Base-by-base conservation (phyloP, 768 basidiomycete genomes). In the Hygrophoropsis aurantiaca region DNA sequence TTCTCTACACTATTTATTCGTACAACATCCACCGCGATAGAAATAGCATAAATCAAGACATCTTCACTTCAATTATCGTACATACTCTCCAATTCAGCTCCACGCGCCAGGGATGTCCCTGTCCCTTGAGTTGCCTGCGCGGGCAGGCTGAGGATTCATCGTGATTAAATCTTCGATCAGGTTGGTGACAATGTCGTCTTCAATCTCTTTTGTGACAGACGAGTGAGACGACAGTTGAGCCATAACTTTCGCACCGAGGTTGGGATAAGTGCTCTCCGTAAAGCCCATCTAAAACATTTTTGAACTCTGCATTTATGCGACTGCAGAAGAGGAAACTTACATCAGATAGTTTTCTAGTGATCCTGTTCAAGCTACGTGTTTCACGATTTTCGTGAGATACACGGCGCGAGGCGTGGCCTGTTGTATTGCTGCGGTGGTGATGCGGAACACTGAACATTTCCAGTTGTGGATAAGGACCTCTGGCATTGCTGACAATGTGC, bases 101-200 rank as follows among this genome's bases (percentile, higher is more conserved):
- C 78, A 80, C 15, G 73, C 71, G 6, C 75, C 79, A 36, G 75
- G 75, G 42, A 73, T 60, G 26, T 66, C 67, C 23, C 60, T 55
- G 25, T n/a, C n/a, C n/a, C n/a, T n/a, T n/a, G n/a, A n/a, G n/a
- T n/a, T n/a, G n/a, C n/a, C n/a, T n/a, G 69, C 58, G 39, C 66
- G 53, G 30, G 66, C 58, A 37, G 69, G 72, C 2, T 65, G 70
- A 26, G 72, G 68, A 8, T 66, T 60, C 49, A 63, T 63, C 4
- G 78, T 69, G 37, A 85, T 64, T 41, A 87, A 66, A 35, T 79
- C 79, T 54, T 87, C 78, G 38, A 85, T 62, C 53, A 87, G 53
- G 5, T 71, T 79, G 11, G 82, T 84, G 25, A 85, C 80, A 43
- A 86, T 77, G 45, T 84, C 77, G 54, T 85, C 84, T 59, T 87